Evolutionary conservation across 2,329 filamentous ascomycete species (phyloP), one percentile per base, ranked within the genome.

Genomic region (Diaporthe velutina): DNA sequence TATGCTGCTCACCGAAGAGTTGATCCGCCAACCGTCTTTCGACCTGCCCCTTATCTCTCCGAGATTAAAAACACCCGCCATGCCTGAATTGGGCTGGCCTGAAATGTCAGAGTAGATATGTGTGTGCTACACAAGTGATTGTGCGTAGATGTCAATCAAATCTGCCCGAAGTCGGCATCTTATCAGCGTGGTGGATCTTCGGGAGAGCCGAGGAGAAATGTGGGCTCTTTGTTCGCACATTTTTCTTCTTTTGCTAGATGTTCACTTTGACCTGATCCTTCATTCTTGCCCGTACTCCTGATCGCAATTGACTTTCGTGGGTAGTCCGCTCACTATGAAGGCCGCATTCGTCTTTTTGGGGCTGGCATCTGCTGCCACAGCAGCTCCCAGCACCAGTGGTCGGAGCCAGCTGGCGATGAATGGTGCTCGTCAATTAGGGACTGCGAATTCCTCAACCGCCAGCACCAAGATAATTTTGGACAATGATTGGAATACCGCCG

Each of bases 401-500:
- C 48, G 58, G 28, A 42, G 58, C 33, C 38, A 60, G 38, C 30
- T 58, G n/a, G 30, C 30, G 15, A 25, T 40, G 7, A 17, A 60
- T 25, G 55, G 50, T 40, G 9, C 33, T 17, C 35, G 68, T 25
- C 22, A 25, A 19, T 17, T 74, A 45, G 45, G 25, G 13, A 40
- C 70, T 22, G 45, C 42, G 6, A 73, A 73, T 25, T 45, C 73
- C 10, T 74, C 75, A n/a, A 60, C 68, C 12, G 40, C 61, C 13
- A 48, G 73, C 12, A 73, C 68, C 17, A 75, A 76, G 61, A 68
- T 77, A 19, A 77, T 88, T 75, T 77, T 88, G 66, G 85, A 88
- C 78, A 87, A 87, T 76, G 86, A 88, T 79, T 88, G 85, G 85
- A 80, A 80, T 52, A 78, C 84, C 1, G 80, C 81, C 2, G 83